These are phyloP conservation scores for Oryza meridionalis DNA, from an alignment of 176 grass and related monocot species.

Conservation along the genomic window DNA sequence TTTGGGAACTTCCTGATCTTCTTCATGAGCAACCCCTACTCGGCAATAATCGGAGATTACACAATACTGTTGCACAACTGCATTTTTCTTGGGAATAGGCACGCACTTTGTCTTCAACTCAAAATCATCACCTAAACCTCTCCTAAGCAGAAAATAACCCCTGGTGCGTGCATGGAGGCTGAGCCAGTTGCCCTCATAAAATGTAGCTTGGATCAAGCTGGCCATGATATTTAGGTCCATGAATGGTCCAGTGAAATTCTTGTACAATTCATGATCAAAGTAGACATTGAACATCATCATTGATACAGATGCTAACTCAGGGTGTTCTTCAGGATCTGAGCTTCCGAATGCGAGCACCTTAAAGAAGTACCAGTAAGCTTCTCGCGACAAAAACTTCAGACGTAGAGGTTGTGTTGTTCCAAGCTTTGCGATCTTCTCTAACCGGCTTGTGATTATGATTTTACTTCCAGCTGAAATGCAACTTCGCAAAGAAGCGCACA, in stretches of 20 bases:
- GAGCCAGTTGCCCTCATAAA: not conserved
- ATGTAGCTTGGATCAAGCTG: not conserved
- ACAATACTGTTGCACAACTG: too few species aligned
- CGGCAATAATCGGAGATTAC: not conserved
- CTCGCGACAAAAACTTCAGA: not conserved
- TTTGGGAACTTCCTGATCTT: not conserved
- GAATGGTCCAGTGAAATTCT: not conserved
- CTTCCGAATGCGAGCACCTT: slow-evolving; percentile 34
- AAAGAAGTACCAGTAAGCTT: slow-evolving; percentile 26
- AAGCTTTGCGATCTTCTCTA: not conserved
- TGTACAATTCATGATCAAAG: not conserved
- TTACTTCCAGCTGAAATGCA: slow-evolving; percentile 30
- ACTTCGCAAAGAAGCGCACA: not conserved
- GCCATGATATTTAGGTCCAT: not conserved
- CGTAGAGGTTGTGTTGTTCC: slow-evolving; percentile 9
- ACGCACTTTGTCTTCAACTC: too few species aligned
- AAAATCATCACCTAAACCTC: too few species aligned
- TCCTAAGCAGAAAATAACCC: not conserved
- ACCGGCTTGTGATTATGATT: slow-evolving; percentile 6
- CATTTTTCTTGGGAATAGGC: too few species aligned
- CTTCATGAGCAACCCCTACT: not conserved
- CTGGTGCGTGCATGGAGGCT: too few species aligned
- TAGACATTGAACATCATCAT: slow-evolving; percentile 1
- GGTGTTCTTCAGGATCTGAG: not conserved
- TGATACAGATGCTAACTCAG: slow-evolving; percentile 17